Evolutionary conservation across 148 eudicot species (phyloP).

Genomic region (Linanthus parryae): DNA sequence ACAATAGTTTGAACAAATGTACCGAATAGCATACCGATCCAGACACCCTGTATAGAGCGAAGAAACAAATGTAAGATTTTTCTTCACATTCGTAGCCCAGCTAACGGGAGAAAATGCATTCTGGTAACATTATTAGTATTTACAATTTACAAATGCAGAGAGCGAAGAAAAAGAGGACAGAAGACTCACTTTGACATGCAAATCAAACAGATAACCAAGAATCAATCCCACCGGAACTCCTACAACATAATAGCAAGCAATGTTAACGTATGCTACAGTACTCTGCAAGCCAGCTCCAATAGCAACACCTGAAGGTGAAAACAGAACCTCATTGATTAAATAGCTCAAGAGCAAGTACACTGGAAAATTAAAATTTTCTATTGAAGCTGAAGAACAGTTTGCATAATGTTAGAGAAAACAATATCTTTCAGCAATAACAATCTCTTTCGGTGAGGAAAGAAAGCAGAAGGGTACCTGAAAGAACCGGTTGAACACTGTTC

Average conservation of each 20-base stretch:
- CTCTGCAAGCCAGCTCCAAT: constrained; percentile 46
- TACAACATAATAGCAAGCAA: constrained; percentile 35
- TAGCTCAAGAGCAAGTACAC: neutral
- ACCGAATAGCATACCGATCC: constrained; percentile 47
- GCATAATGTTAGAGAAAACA: too few relatives aligned
- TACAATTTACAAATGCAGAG: too few relatives aligned
- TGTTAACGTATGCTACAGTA: constrained; percentile 38
- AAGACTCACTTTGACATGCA: constrained; percentile 30
- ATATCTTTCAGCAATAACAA: too few relatives aligned
- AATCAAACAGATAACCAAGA: constrained; percentile 33
- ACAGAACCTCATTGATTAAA: neutral
- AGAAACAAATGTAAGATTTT: neutral
- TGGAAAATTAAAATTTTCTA: neutral
- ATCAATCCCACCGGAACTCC: constrained; percentile 41
- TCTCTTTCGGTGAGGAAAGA: too few relatives aligned
- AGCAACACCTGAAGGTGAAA: constrained; percentile 29
- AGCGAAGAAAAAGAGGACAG: too few relatives aligned
- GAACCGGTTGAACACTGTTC: constrained; percentile 56
- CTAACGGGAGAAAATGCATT: neutral
- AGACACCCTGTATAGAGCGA: constrained; percentile 29
- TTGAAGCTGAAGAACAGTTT: too few relatives aligned
- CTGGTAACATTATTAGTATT: too few relatives aligned
- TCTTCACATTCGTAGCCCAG: too few relatives aligned
- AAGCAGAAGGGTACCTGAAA: constrained; percentile 71
- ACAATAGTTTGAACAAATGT: constrained; percentile 34